These are phyloP conservation scores for Clonostachys byssicola DNA, from an alignment of 2,329 filamentous ascomycete species.

Conservation along the genomic window DNA sequence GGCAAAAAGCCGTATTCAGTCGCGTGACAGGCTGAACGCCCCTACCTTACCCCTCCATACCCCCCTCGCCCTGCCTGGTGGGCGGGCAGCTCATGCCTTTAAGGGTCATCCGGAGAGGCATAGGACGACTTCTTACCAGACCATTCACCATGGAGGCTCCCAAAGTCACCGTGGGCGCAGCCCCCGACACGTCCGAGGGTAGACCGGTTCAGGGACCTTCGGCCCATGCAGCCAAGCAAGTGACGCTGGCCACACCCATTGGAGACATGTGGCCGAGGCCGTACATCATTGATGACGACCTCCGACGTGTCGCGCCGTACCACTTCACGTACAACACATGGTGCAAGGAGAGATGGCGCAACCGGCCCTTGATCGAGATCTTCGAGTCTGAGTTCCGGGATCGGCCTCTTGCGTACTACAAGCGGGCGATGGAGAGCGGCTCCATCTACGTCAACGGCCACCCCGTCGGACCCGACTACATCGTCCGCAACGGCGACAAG, in stretches of 20 bases:
- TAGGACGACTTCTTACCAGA: not conserved
- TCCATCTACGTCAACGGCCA: conserved; percentile 78
- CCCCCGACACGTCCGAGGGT: not conserved
- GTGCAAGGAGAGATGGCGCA: conserved; percentile 92
- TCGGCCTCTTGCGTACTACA: conserved; percentile 81
- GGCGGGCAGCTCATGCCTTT: not conserved
- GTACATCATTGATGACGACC: conserved; percentile 78
- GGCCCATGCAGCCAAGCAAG: not conserved
- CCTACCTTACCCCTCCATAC: not conserved
- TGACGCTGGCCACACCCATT: conserved; percentile 10
- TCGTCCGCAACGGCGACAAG: conserved; percentile 83
- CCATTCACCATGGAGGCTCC: not conserved
- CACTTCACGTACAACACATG: conserved; percentile 93
- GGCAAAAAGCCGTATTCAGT: no score
- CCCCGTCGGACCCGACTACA: conserved; percentile 59
- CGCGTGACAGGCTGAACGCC: not conserved
- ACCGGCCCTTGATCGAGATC: conserved; percentile 75
- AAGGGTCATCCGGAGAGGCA: not conserved
- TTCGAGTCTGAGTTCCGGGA: conserved; percentile 93
- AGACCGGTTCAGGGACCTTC: not conserved
- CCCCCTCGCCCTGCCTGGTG: not conserved
- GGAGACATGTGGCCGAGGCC: conserved; percentile 40
- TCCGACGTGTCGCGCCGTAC: conserved; percentile 82
- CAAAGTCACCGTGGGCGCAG: not conserved
- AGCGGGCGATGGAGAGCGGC: conserved; percentile 74